Conservation (phyloP, 306 rosid genomes). For the Albizia julibrissin region DNA sequence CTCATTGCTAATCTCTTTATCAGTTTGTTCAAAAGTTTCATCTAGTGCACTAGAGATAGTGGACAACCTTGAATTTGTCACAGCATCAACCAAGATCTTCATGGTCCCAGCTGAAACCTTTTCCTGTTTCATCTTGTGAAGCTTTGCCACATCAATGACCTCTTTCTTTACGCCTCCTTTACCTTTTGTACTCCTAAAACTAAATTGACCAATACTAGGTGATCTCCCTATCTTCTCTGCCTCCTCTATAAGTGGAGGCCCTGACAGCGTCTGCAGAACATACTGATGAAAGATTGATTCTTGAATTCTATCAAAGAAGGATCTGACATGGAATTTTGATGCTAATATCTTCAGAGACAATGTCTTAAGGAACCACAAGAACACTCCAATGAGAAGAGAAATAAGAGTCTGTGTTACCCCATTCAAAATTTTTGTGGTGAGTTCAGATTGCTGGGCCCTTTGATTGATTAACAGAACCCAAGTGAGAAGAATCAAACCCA, state of each 20-base stretch:
- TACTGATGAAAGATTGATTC: constrained; percentile 86
- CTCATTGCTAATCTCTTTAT: constrained; percentile 82
- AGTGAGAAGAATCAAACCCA: constrained; percentile 65
- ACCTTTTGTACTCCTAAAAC: constrained; percentile 59
- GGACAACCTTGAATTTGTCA: constrained; percentile 77
- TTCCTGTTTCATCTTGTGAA: constrained; percentile 81
- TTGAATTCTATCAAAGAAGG: constrained; percentile 90
- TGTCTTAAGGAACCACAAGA: constrained; percentile 75
- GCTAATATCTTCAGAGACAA: constrained; percentile 71
- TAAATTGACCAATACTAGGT: constrained; percentile 56
- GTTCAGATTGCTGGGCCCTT: constrained; percentile 50
- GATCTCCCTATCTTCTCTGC: constrained; percentile 61
- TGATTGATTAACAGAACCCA: constrained; percentile 67
- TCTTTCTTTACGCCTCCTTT: constrained; percentile 49
- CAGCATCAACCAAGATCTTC: constrained; percentile 88
- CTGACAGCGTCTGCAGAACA: constrained; percentile 79
- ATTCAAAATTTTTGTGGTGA: constrained; percentile 44
- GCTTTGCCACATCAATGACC: constrained; percentile 76
- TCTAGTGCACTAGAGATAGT: constrained; percentile 71
- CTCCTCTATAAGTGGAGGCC: constrained; percentile 68
- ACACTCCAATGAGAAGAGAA: constrained; percentile 74
- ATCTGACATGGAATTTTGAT: constrained; percentile 76
- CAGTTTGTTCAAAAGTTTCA: constrained; percentile 63
- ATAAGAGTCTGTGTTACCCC: constrained; percentile 72
- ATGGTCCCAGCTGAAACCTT: constrained; percentile 97